phyloP scores from a whole-genome alignment of 2,329 filamentous ascomycete genomes.

The Fusarium austroafricanum region DNA sequence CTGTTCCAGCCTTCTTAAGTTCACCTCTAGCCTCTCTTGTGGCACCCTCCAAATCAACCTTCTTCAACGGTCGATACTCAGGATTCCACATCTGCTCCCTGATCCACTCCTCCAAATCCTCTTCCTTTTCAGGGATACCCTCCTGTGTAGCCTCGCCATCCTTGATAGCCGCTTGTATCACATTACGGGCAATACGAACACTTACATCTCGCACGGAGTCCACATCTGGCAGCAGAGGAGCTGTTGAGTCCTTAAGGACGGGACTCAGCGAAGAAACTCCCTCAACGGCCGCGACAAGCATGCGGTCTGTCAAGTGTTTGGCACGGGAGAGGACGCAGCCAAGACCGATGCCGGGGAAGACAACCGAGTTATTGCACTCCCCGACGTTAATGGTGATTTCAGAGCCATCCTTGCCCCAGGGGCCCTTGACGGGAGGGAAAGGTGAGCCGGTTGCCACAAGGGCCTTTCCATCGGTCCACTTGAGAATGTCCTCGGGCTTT shows the following conservation, averaged over 20 bases:
- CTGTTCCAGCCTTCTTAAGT: constrained; percentile 47
- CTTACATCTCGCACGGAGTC: constrained; percentile 79
- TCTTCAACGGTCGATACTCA: constrained; percentile 72
- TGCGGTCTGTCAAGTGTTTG: constrained; percentile 75
- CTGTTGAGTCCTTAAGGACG: constrained; percentile 70
- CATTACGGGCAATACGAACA: constrained; percentile 78
- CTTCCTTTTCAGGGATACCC: constrained; percentile 69
- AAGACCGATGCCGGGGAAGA: constrained; percentile 87
- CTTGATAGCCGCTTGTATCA: constrained; percentile 77
- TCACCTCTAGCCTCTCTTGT: constrained; percentile 64
- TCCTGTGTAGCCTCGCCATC: constrained; percentile 75
- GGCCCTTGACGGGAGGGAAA: constrained; percentile 76
- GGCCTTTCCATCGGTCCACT: constrained; percentile 82
- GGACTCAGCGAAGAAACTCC: constrained; percentile 79
- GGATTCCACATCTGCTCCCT: constrained; percentile 84
- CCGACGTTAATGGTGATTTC: constrained; percentile 66
- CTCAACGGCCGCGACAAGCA: constrained; percentile 84
- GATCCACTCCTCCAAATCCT: constrained; percentile 76
- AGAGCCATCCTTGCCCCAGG: constrained; percentile 61
- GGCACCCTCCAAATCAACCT: constrained; percentile 64
- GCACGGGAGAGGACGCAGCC: constrained; percentile 79
- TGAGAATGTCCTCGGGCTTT: constrained; percentile 77
- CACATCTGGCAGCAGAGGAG: constrained; percentile 81
- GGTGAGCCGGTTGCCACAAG: constrained; percentile 87
- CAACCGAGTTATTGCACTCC: constrained; percentile 90